Evolutionary conservation across 257 asterid genomes (phyloP).

Genomic region (Hygrophila difformis): DNA sequence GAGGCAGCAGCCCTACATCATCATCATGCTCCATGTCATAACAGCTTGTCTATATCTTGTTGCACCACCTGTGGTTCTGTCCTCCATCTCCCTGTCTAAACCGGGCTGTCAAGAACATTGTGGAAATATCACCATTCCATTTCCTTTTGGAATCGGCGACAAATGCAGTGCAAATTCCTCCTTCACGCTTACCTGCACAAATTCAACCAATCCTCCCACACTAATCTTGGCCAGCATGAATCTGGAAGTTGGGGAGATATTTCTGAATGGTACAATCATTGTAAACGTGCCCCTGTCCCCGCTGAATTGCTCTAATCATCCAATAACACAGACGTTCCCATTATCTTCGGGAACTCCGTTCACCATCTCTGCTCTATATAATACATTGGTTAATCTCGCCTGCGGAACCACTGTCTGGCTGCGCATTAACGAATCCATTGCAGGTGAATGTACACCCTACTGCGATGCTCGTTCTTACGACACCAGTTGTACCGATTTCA

Average conservation of each 20-base stretch:
- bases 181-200: neutral
- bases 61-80: neutral
- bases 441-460: slow-evolving; percentile 21
- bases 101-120: neutral
- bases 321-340: neutral
- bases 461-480: slow-evolving; percentile 14
- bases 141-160: neutral
- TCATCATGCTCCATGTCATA: too few species aligned
- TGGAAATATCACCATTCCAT: slow-evolving; percentile 1
- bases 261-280: neutral
- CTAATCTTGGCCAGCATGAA: neutral
- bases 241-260: neutral
- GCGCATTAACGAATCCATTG: neutral
- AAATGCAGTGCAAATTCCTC: neutral
- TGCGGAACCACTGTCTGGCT: slow-evolving; percentile 14
- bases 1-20: too few species aligned
- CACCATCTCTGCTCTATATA: neutral
- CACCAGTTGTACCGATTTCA: slow-evolving; percentile 17
- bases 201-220: neutral
- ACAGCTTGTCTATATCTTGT: too few species aligned
- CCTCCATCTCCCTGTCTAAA: neutral
- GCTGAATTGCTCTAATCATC: neutral
- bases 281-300: neutral
- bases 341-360: neutral
- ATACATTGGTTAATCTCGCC: neutral